Evolutionary conservation across 495 filamentous ascomycete species (phyloP).

Genomic region (Astrothelium subdiscretum): DNA sequence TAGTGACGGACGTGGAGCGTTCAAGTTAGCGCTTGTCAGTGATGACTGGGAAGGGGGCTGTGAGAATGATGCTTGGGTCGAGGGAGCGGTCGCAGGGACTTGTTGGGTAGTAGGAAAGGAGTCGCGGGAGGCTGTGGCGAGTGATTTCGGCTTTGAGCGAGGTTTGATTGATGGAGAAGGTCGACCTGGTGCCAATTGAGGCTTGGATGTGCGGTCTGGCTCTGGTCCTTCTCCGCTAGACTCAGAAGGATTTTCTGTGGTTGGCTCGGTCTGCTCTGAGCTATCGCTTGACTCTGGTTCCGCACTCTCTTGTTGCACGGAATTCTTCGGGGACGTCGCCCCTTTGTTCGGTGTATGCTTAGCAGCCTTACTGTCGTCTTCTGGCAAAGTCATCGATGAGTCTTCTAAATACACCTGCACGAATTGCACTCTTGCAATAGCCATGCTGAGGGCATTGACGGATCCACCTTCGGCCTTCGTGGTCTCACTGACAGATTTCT

Average conservation of each 20-base stretch:
- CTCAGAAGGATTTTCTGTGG: not conserved
- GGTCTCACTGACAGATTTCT: conserved; percentile 24
- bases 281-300: conserved; percentile 9
- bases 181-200: not conserved
- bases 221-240: not conserved
- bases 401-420: conserved; percentile 71
- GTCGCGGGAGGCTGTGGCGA: not conserved
- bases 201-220: not conserved
- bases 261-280: not conserved
- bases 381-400: conserved; percentile 41
- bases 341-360: conserved; percentile 9
- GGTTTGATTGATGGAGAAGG: not conserved
- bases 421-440: conserved; percentile 62
- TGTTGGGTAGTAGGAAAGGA: not conserved
- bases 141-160: not conserved
- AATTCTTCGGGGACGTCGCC: not conserved
- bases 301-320: not conserved
- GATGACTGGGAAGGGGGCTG: conserved; percentile 1
- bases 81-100: too few relatives aligned
- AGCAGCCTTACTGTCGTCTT: conserved; percentile 26
- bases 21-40: not conserved
- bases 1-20: conserved; percentile 46
- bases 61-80: conserved; percentile 4
- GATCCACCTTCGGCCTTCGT: conserved; percentile 12
- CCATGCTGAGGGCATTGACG: conserved; percentile 44